phyloP scores from a whole-genome alignment of 345 rosid genomes.

The Microcos paniculata region DNA sequence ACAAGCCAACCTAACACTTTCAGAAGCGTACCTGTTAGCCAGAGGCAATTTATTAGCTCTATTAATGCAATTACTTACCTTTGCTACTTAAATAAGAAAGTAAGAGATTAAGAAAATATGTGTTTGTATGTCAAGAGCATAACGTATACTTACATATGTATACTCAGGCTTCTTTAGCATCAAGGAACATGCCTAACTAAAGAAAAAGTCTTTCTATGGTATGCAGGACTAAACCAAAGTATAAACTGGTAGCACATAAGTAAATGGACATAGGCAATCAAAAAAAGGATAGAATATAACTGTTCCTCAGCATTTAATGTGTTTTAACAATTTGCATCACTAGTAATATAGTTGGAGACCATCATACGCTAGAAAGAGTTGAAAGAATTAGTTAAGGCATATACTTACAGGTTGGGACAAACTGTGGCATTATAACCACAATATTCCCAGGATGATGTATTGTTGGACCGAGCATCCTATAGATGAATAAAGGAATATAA shows the following conservation, averaged over 20 bases:
- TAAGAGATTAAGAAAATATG: not conserved
- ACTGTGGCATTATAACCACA: constrained; percentile 53
- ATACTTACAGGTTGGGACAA: constrained; percentile 75
- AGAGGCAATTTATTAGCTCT: constrained; percentile 4
- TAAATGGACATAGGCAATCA: not conserved
- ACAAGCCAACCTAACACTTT: constrained; percentile 83
- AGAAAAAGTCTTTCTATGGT: not conserved
- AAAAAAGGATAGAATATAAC: not conserved
- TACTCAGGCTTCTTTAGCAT: not conserved
- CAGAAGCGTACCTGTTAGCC: constrained; percentile 74
- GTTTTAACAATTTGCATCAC: not conserved
- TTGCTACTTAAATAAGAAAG: not conserved
- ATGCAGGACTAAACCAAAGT: not conserved
- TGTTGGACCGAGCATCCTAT: constrained; percentile 66
- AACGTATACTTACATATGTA: not conserved
- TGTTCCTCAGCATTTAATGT: not conserved
- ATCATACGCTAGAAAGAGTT: not conserved
- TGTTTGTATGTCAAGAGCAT: not conserved
- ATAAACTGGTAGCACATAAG: not conserved
- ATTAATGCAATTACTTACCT: not conserved
- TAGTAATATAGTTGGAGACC: not conserved
- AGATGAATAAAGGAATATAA: constrained; percentile 17
- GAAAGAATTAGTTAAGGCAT: not conserved
- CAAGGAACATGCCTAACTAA: not conserved
- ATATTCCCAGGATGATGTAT: constrained; percentile 50